These are phyloP conservation scores for Cornus florida DNA, from an alignment of 148 eudicot genomes.

Conservation along the genomic window DNA sequence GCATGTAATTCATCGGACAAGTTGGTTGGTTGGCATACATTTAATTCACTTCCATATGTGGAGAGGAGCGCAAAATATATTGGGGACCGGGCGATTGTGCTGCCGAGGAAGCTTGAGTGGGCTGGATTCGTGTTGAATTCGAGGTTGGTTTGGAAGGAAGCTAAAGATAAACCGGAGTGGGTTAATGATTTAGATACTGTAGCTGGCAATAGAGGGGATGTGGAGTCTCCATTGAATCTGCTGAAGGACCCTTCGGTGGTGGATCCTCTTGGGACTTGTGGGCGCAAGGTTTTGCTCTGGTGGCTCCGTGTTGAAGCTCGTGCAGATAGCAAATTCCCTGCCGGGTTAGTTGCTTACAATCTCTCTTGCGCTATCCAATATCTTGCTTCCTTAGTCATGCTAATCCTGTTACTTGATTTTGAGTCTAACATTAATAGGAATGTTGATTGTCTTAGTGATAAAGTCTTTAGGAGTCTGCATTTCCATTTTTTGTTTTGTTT, in stretches of 20 bases:
- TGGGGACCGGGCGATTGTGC: conserved; percentile 75
- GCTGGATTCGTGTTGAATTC: conserved; percentile 93
- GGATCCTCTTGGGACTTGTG: conserved; percentile 95
- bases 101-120: conserved; percentile 95
- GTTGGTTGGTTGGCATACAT: conserved; percentile 88
- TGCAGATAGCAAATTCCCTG: conserved; percentile 90
- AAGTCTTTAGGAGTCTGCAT: neutral
- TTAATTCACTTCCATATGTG: conserved; percentile 51
- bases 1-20: conserved; percentile 81
- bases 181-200: conserved; percentile 65
- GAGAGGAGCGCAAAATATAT: conserved; percentile 67
- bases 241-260: conserved; percentile 68
- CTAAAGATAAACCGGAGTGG: conserved; percentile 70
- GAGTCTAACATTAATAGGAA: neutral
- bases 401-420: neutral
- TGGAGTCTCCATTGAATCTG: conserved; percentile 73
- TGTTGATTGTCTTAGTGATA: neutral
- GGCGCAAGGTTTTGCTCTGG: conserved; percentile 93
- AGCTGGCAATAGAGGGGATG: conserved; percentile 35
- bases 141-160: conserved; percentile 77
- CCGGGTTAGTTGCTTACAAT: conserved; percentile 55
- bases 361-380: neutral
- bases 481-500: neutral
- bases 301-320: conserved; percentile 99
- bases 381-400: conserved; percentile 5